Evolutionary conservation across 768 basidiomycete genomes (phyloP).

Genomic region (Rhodosporidiobolus sp.): DNA sequence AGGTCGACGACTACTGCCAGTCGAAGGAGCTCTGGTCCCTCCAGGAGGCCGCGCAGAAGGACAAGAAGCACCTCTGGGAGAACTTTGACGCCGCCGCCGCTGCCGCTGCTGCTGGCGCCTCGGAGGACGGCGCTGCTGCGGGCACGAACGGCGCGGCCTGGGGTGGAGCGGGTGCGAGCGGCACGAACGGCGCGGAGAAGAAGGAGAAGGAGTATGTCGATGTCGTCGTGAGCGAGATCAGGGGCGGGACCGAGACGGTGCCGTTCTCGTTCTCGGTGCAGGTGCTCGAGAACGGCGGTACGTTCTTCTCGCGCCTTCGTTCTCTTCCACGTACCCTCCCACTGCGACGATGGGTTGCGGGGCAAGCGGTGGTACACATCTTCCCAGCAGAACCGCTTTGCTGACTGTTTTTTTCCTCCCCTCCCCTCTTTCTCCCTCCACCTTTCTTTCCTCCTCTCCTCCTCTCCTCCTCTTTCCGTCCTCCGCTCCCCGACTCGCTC

Average conservation of each 20-base stretch:
- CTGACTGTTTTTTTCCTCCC: no score
- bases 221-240: constrained; percentile 84
- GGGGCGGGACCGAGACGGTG: constrained; percentile 58
- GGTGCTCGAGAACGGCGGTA: constrained; percentile 84
- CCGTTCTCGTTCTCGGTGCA: constrained; percentile 85
- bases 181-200: no score
- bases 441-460: no score
- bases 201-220: constrained; percentile 76
- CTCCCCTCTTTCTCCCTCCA: no score
- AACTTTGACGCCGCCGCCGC: constrained; percentile 51
- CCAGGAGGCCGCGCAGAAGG: constrained; percentile 82
- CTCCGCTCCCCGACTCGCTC: not conserved
- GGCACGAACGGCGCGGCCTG: constrained; percentile 46
- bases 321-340: not conserved
- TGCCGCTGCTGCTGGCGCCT: constrained; percentile 47
- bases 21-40: constrained; percentile 73
- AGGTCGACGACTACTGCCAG: constrained; percentile 82
- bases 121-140: not conserved
- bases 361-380: no score
- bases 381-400: no score
- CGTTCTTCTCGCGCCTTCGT: no score
- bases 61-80: constrained; percentile 63
- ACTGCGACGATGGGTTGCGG: no score
- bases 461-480: no score
- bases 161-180: constrained; percentile 55